Evolutionary conservation across 352 stramenopile species (phyloP), one percentile per base, ranked within the genome.

Genomic region (Phytophthora cactorum): DNA sequence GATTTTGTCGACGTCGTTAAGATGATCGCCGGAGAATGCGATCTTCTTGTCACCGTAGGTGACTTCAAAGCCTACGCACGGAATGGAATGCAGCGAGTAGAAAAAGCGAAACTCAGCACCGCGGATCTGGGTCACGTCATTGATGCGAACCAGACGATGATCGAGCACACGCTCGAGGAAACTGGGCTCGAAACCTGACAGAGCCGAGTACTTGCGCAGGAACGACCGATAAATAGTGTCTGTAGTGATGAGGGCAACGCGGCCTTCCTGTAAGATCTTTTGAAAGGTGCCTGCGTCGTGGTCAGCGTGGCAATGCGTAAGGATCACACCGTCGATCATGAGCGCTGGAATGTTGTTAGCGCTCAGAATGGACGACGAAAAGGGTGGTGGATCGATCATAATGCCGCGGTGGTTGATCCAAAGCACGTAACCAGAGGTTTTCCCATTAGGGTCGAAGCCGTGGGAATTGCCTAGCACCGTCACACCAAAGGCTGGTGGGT

Each of bases 251-350:
- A 99, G 81, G 46, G 94, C 92, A 28, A 99, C 93, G 10, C 91
- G 92, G 2, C 91, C 95, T 67, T 98, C 95, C 31, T 97, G 95
- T 15, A 99, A 70, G 45, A 99, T 97, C 69, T 98, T 98, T 66
- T 99, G 96, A 68, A 99, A 99, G 29, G 96, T 97, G 29, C 96
- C 96, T 41, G 96, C 96, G 74, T 99, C 96, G 68, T 99, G 96
- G 74, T 99, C 96, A 15, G 96, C 95, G 69, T 98, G 96, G 65
- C 95, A 98, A 72, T 99, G 96, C 14, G 96, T 99, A 28, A 99
- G 74, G 66, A 99, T 98, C 12, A 99, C 97, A 28, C 93, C 96
- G 61, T 98, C 95, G 68, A 99, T 99, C 69, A 97, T 97, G 46
- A 96, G 74, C 28, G 93, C 92, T 5, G 88, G 84, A 50, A 97